Evolutionary conservation across 805 yeast genomes (phyloP).

Genomic region (Yarrowia deformans): DNA sequence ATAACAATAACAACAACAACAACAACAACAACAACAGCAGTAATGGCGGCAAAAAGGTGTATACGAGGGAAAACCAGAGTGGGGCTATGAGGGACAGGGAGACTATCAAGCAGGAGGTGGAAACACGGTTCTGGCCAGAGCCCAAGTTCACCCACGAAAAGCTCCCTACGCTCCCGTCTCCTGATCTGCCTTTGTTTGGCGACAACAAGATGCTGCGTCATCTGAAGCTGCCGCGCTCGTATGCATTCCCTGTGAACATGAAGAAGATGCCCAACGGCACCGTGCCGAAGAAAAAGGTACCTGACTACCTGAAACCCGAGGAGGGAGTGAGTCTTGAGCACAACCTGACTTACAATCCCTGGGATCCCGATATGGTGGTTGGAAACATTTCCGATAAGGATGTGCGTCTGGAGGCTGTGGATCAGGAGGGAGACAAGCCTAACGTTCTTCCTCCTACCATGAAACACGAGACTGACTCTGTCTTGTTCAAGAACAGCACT

Average conservation of each 20-base stretch:
- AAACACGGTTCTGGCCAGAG: neutral
- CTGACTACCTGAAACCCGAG: neutral
- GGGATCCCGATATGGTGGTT: neutral
- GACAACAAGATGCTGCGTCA: neutral
- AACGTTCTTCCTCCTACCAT: conserved; percentile 58
- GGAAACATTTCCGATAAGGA: conserved; percentile 16
- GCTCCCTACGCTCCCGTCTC: neutral
- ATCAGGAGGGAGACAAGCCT: conserved; percentile 15
- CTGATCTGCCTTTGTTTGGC: neutral
- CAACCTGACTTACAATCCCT: conserved; percentile 4
- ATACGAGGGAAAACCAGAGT: neutral
- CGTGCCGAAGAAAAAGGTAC: neutral
- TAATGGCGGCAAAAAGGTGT: neutral
- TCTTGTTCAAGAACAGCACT: conserved; percentile 74
- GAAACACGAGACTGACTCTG: conserved; percentile 71
- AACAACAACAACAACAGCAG: neutral
- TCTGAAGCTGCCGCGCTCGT: neutral
- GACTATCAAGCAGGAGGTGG: neutral
- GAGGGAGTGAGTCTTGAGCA: neutral
- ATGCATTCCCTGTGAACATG: neutral
- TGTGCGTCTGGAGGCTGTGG: conserved; percentile 1
- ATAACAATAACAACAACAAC: neutral
- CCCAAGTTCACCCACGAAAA: neutral
- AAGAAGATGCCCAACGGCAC: neutral
- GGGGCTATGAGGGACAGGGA: neutral